Evolutionary conservation across 164 flowering plant genomes (phyloP).

Genomic region (Liriodendron chinense): DNA sequence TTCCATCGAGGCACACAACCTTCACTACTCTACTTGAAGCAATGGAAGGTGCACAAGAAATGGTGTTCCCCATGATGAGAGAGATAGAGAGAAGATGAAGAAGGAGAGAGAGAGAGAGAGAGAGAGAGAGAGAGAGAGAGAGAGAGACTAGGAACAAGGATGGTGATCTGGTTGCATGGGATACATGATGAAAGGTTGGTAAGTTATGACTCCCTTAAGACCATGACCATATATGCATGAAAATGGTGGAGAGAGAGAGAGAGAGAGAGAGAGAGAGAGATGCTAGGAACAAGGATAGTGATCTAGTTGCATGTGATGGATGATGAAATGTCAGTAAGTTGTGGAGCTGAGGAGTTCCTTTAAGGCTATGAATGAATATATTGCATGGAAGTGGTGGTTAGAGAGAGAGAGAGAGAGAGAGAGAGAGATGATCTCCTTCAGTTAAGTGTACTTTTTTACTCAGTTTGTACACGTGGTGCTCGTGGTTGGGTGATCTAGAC

Average conservation of each 20-base stretch:
- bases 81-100: background rate
- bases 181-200: background rate
- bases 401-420: background rate
- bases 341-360: too few species aligned
- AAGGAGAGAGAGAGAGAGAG: background rate
- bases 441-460: too few species aligned
- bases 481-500: too few species aligned
- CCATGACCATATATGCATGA: too few species aligned
- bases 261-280: background rate
- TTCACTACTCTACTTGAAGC: slow-evolving; percentile 29
- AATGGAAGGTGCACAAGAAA: slow-evolving; percentile 46
- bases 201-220: too few species aligned
- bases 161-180: too few species aligned
- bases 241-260: background rate
- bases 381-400: slow-evolving; percentile 18
- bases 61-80: slow-evolving; percentile 21
- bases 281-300: too few species aligned
- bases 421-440: too few species aligned
- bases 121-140: background rate
- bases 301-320: background rate
- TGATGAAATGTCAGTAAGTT: background rate
- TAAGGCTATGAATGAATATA: too few species aligned
- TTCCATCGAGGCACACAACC: slow-evolving; percentile 34
- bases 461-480: too few species aligned
- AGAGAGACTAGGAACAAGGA: background rate